Percentiles rank a stretch among this genome's conserved stretches.
Conservation (phyloP, 495 filamentous ascomycete genomes). For the Xylaria telfairii region DNA sequence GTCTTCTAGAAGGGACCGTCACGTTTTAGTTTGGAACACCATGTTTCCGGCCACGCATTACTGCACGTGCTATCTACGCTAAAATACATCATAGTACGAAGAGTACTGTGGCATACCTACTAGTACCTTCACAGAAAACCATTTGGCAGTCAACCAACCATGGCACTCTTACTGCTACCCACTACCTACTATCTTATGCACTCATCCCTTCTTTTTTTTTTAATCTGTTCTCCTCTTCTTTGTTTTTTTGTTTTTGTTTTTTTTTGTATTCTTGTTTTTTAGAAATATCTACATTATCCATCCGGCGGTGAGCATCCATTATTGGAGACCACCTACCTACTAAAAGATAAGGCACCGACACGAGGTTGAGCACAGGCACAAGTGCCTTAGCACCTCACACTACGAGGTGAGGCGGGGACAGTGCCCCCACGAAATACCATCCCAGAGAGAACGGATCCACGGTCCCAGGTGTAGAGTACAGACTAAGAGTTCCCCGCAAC, state of each 20-base stretch:
- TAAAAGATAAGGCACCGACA: no score
- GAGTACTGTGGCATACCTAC: no score
- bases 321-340: no score
- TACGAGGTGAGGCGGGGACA: no score
- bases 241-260: background rate
- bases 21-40: background rate
- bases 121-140: no score
- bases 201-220: background rate
- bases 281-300: background rate
- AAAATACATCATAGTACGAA: no score
- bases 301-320: no score
- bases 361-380: no score
- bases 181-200: background rate
- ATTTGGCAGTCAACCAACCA: background rate
- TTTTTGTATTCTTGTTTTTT: no score
- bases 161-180: background rate
- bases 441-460: background rate
- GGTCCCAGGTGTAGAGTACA: no score
- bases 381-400: background rate
- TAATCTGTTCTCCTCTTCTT: no score
- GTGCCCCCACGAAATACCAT: background rate
- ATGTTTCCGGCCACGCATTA: background rate
- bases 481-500: constrained; percentile 1
- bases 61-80: background rate
- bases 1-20: constrained; percentile 19